Evolutionary conservation across 768 basidiomycete species (phyloP).

Genomic region (Mrakia gelida): DNA sequence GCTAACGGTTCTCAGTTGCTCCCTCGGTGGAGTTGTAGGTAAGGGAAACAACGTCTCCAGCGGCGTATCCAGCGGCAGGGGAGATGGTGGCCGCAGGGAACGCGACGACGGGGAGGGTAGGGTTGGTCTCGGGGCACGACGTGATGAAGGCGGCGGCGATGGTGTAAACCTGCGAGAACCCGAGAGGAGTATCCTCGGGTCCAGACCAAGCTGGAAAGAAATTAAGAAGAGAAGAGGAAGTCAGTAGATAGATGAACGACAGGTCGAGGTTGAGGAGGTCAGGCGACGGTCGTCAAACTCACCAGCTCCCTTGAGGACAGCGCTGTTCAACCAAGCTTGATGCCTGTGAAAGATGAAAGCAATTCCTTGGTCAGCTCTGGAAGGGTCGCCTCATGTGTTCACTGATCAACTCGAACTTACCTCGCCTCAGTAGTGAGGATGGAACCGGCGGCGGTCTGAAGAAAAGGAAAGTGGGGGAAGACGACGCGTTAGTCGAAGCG

Average conservation of each 20-base stretch:
- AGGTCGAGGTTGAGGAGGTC: too few species aligned
- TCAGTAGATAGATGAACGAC: too few species aligned
- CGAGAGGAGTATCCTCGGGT: constrained; percentile 54
- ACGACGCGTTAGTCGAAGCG: background rate
- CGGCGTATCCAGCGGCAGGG: constrained; percentile 32
- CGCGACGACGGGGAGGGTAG: constrained; percentile 52
- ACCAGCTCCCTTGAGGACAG: background rate
- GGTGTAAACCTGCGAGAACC: constrained; percentile 51
- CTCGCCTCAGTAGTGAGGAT: constrained; percentile 61
- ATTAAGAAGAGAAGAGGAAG: too few species aligned
- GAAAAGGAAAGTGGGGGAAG: constrained; percentile 31
- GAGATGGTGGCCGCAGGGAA: constrained; percentile 52
- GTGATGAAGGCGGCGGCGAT: constrained; percentile 53
- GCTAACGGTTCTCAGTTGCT: constrained; percentile 17
- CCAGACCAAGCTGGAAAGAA: constrained; percentile 58
- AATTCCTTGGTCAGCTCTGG: too few species aligned
- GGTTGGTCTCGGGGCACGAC: constrained; percentile 56
- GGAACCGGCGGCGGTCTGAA: constrained; percentile 55
- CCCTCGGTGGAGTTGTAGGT: constrained; percentile 43
- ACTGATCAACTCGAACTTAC: constrained; percentile 38
- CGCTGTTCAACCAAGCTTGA: constrained; percentile 53
- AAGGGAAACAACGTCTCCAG: constrained; percentile 41
- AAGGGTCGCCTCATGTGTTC: too few species aligned
- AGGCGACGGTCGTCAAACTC: background rate
- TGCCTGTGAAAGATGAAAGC: constrained; percentile 42